A percentile compares a stretch with the other conserved stretches of the same genome.
phyloP scores from a whole-genome alignment of 805 yeast species.

The Spathaspora arborariae region DNA sequence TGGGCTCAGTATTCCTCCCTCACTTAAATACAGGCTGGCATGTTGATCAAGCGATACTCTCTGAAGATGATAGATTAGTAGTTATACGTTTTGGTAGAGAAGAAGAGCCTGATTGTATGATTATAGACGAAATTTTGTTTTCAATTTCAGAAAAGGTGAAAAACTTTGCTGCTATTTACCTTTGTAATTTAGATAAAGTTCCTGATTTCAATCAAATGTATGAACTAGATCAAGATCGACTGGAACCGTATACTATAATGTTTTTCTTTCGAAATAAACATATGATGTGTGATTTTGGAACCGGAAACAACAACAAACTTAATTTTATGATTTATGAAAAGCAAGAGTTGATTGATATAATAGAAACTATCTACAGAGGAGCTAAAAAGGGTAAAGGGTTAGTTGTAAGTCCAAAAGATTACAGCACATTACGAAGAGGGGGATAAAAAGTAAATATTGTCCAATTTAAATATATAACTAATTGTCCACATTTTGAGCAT shows the following conservation, averaged over 20 bases:
- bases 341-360: conserved; percentile 86
- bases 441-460: background rate
- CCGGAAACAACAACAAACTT: conserved; percentile 94
- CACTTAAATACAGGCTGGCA: conserved; percentile 90
- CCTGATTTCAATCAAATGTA: conserved; percentile 89
- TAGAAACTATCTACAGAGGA: conserved; percentile 87
- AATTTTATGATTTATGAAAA: conserved; percentile 71
- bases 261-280: conserved; percentile 90
- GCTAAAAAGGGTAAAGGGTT: conserved; percentile 91
- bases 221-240: conserved; percentile 50
- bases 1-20: conserved; percentile 83
- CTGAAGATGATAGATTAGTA: conserved; percentile 86
- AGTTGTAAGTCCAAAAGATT: conserved; percentile 78
- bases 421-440: conserved; percentile 29
- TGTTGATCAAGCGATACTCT: conserved; percentile 93
- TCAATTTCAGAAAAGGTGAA: conserved; percentile 77
- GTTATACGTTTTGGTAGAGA: conserved; percentile 87
- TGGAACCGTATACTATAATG: conserved; percentile 88
- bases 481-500: conserved; percentile 55
- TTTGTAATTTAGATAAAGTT: conserved; percentile 85
- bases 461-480: conserved; percentile 1
- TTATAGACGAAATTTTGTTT: conserved; percentile 83
- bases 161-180: conserved; percentile 82
- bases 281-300: conserved; percentile 98
- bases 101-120: conserved; percentile 71